A percentile compares a stretch with the other conserved stretches of the same genome.
Conservation (phyloP, 2,329 filamentous ascomycete genomes). For the Piedraia hortae region DNA sequence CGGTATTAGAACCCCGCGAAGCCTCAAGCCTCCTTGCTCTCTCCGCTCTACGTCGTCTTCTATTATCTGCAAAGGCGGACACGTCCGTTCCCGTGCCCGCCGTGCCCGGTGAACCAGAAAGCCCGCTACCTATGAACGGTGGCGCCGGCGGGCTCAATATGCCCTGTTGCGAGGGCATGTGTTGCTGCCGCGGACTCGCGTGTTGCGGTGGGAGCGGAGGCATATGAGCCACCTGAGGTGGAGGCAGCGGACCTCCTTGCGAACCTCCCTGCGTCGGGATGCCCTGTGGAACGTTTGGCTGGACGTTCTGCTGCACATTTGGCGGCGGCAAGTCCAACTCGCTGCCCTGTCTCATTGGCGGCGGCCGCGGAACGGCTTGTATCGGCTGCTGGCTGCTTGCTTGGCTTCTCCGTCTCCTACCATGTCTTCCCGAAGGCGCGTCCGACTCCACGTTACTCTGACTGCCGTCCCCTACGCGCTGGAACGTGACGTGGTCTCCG, state of each 20-base stretch:
- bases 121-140: slow-evolving; percentile 4
- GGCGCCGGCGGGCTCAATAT: slow-evolving; percentile 2
- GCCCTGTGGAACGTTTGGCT: too few relatives aligned
- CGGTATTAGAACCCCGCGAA: slow-evolving; percentile 11
- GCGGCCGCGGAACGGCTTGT: slow-evolving; percentile 9
- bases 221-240: slow-evolving; percentile 1
- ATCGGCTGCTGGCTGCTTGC: slow-evolving; percentile 10
- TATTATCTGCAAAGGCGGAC: slow-evolving; percentile 25
- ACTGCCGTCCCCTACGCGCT: slow-evolving; percentile 32
- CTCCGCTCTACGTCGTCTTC: slow-evolving; percentile 25
- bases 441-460: slow-evolving; percentile 32
- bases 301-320: too few relatives aligned
- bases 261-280: slow-evolving; percentile 4
- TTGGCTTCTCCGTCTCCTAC: slow-evolving; percentile 8
- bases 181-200: slow-evolving; percentile 3
- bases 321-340: slow-evolving; percentile 11
- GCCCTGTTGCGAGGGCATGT: slow-evolving; percentile 2
- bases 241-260: background rate
- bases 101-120: slow-evolving; percentile 12
- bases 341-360: slow-evolving; percentile 7
- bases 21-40: slow-evolving; percentile 16
- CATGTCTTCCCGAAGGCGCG: slow-evolving; percentile 23
- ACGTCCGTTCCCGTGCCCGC: slow-evolving; percentile 15
- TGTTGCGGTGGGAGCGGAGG: slow-evolving; percentile 4
- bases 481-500: slow-evolving; percentile 33